phyloP scores from a whole-genome alignment of 345 rosid species.

The Arabis alpina region DNA sequence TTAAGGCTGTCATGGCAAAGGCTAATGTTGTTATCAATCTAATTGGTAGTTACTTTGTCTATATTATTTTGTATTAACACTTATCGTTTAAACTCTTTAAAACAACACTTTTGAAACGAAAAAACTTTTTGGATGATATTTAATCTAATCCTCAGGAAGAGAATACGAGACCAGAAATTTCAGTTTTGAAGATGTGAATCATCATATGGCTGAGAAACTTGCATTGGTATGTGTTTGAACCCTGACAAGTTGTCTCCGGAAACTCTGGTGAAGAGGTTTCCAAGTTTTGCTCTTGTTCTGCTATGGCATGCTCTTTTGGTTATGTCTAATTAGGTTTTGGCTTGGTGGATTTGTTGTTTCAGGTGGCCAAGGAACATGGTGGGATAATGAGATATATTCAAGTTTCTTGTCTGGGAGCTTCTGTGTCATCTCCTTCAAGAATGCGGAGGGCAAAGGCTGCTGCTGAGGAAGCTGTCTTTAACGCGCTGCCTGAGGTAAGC shows the following conservation, averaged over 20 bases:
- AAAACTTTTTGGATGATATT: constrained; percentile 14
- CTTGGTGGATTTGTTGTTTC: constrained; percentile 38
- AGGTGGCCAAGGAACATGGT: constrained; percentile 97
- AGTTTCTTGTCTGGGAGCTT: constrained; percentile 93
- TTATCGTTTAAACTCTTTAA: background rate
- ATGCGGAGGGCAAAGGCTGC: constrained; percentile 86
- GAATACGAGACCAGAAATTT: constrained; percentile 93
- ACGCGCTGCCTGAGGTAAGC: constrained; percentile 80
- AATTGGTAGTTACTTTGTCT: constrained; percentile 58
- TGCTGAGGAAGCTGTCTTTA: constrained; percentile 86
- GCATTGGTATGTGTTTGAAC: constrained; percentile 63
- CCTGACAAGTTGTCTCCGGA: background rate
- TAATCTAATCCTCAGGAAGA: constrained; percentile 61
- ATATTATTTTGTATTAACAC: background rate
- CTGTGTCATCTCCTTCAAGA: constrained; percentile 80
- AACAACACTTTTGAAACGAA: background rate
- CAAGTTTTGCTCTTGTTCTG: constrained; percentile 1
- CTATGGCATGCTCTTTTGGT: constrained; percentile 23
- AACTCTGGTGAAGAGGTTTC: constrained; percentile 21
- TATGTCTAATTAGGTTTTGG: constrained; percentile 24
- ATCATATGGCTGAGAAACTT: constrained; percentile 77
- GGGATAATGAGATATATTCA: constrained; percentile 97
- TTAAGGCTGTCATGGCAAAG: constrained; percentile 99
- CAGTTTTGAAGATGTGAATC: constrained; percentile 95
- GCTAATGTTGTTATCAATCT: constrained; percentile 98